phyloP scores from a whole-genome alignment of 345 rosid species.

The Fremontodendron californicum region DNA sequence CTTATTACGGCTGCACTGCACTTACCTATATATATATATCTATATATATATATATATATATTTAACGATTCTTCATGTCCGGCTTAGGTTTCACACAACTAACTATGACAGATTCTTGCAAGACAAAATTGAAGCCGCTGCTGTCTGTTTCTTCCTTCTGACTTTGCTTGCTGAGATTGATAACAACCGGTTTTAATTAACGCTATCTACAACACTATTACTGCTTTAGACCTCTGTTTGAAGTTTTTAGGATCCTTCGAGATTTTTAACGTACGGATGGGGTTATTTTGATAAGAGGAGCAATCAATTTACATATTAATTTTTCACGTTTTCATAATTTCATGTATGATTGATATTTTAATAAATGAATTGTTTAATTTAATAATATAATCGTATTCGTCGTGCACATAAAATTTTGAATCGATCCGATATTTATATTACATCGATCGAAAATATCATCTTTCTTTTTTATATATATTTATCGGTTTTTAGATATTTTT shows the following conservation, averaged over 20 bases:
- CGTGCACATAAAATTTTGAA: too few relatives aligned
- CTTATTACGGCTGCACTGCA: neutral
- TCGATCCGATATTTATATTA: too few relatives aligned
- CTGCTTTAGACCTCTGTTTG: constrained; percentile 4
- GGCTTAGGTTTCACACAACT: neutral
- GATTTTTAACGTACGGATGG: neutral
- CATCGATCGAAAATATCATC: too few relatives aligned
- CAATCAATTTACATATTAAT: too few relatives aligned
- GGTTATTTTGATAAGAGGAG: neutral
- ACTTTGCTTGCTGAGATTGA: constrained; percentile 41
- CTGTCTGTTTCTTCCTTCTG: constrained; percentile 29
- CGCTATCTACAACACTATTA: constrained; percentile 10
- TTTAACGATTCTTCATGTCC: neutral
- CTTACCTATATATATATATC: neutral
- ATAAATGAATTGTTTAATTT: too few relatives aligned
- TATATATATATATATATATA: neutral
- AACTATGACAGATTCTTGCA: constrained; percentile 20
- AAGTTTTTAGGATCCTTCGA: neutral
- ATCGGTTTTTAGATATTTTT: too few relatives aligned
- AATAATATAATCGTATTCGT: too few relatives aligned
- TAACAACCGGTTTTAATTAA: constrained; percentile 17
- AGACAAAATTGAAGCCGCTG: neutral
- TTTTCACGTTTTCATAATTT: too few relatives aligned
- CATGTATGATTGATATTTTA: too few relatives aligned
- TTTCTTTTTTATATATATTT: too few relatives aligned